Percentiles rank a stretch among this genome's conserved stretches.
Evolutionary conservation across 2,329 filamentous ascomycete species (phyloP).

Genomic region (Ophiobolus disseminans): DNA sequence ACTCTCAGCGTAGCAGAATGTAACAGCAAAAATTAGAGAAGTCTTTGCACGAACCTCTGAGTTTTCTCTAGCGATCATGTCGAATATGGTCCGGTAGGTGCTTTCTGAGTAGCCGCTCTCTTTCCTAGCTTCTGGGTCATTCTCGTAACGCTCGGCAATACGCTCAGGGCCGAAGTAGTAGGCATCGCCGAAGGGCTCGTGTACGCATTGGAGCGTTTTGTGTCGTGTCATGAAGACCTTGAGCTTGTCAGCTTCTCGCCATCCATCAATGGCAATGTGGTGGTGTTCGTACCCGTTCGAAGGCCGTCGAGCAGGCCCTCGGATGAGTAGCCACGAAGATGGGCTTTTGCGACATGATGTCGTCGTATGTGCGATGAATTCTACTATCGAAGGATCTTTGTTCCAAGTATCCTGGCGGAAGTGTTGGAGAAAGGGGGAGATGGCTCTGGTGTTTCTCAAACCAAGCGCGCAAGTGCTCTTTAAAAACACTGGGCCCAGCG

Average conservation of each 20-base stretch:
- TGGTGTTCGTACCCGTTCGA: slow-evolving; percentile 76
- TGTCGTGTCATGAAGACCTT: slow-evolving; percentile 92
- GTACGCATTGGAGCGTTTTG: slow-evolving; percentile 80
- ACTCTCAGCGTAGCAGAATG: neutral
- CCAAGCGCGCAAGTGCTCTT: slow-evolving; percentile 30
- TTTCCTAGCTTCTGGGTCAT: slow-evolving; percentile 64
- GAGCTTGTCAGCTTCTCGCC: slow-evolving; percentile 12
- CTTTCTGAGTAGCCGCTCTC: slow-evolving; percentile 71
- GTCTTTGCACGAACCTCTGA: slow-evolving; percentile 69
- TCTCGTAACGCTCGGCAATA: slow-evolving; percentile 77
- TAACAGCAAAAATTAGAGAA: slow-evolving; percentile 12
- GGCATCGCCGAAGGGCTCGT: slow-evolving; percentile 96
- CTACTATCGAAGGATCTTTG: slow-evolving; percentile 24
- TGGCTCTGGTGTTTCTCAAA: slow-evolving; percentile 39
- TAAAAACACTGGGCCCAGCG: slow-evolving; percentile 27
- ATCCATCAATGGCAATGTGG: neutral
- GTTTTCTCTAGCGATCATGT: slow-evolving; percentile 74
- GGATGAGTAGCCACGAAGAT: slow-evolving; percentile 96
- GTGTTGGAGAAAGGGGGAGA: slow-evolving; percentile 7
- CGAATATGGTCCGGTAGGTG: slow-evolving; percentile 79
- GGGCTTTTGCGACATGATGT: slow-evolving; percentile 73
- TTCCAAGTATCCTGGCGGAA: slow-evolving; percentile 31
- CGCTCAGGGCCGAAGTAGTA: slow-evolving; percentile 96
- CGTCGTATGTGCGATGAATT: slow-evolving; percentile 7
- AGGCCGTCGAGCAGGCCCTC: slow-evolving; percentile 93